Evolutionary conservation across 768 basidiomycete genomes (phyloP).

Genomic region (Rossbeevera mucosa): DNA sequence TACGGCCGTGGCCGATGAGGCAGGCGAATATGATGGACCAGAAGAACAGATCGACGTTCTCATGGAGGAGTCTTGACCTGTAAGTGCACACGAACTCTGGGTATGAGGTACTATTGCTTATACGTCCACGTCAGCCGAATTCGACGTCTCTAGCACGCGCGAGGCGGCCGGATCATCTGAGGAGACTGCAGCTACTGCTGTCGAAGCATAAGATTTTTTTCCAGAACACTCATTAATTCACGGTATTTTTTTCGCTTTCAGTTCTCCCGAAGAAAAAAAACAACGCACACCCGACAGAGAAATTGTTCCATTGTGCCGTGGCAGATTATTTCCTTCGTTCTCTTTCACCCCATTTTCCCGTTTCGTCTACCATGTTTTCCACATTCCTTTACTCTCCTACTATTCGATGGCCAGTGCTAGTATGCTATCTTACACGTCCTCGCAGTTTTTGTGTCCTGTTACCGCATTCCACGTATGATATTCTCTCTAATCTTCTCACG

Average conservation of each 20-base stretch:
- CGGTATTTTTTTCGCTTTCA: neutral
- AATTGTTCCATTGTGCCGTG: neutral
- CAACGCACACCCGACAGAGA: neutral
- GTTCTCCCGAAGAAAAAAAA: neutral
- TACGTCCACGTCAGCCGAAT: neutral
- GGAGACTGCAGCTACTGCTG: neutral
- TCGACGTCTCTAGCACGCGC: neutral
- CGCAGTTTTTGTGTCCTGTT: neutral
- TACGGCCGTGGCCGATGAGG: neutral
- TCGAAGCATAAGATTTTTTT: constrained; percentile 1
- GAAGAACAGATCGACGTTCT: neutral
- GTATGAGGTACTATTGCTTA: neutral
- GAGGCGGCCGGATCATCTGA: constrained; percentile 1
- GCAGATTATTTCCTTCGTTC: constrained; percentile 3
- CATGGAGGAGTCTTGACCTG: neutral
- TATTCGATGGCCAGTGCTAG: constrained; percentile 10
- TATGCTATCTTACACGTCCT: constrained; percentile 8
- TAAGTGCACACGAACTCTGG: constrained; percentile 7
- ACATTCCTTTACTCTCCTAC: constrained; percentile 5
- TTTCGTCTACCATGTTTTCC: neutral
- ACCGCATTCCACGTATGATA: constrained; percentile 7
- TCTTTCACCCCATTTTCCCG: constrained; percentile 1
- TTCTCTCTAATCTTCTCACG: neutral
- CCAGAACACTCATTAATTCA: neutral
- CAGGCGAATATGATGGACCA: neutral